phyloP scores from a whole-genome alignment of 345 rosid species.

The Mangifera indica region DNA sequence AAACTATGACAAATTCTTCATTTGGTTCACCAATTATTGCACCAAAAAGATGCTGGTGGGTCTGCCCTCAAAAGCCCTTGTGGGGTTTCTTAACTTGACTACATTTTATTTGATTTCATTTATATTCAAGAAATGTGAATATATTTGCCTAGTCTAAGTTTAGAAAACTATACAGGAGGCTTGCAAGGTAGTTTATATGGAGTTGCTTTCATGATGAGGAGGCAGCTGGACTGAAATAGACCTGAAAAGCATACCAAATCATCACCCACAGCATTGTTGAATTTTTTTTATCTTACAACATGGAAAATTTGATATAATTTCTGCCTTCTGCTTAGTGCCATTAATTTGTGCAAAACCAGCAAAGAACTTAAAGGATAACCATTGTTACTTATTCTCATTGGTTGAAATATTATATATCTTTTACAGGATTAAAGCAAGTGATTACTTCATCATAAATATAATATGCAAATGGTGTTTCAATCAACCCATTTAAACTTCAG shows the following conservation, averaged over 20 bases:
- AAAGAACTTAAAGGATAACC: no score
- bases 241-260: conserved; percentile 30
- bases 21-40: conserved; percentile 13
- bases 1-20: conserved; percentile 1
- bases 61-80: background rate
- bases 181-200: conserved; percentile 10
- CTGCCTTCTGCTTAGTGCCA: no score
- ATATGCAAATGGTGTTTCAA: background rate
- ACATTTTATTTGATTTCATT: background rate
- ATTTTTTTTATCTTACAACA: no score
- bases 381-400: no score
- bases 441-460: background rate
- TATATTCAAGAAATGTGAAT: background rate
- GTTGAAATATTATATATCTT: no score
- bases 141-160: no score
- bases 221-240: conserved; percentile 35
- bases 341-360: no score
- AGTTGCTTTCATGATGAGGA: conserved; percentile 24
- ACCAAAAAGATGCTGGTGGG: background rate
- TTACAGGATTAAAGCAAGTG: no score
- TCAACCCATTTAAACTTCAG: background rate
- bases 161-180: conserved; percentile 1
- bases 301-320: no score
- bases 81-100: no score
- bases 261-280: no score